Base-by-base conservation (phyloP, 1,139 yeast species). In the Candida sp. region DNA sequence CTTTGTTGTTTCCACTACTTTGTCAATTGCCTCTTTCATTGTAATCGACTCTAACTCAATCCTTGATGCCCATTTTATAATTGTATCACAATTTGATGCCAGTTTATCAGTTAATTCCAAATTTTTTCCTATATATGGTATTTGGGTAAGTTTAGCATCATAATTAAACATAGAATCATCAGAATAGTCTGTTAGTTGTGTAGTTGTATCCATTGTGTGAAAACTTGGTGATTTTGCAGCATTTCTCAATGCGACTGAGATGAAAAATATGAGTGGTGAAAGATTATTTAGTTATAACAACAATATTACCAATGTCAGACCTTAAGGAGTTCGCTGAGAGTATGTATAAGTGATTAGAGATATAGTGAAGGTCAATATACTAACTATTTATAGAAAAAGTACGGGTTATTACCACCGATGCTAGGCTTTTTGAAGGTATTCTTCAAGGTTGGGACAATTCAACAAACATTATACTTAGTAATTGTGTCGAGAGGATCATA, bases 371-470 rank as follows among this genome's bases (percentile, higher is more conserved):
- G 8, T 1, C 21, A n/a, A 8, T 12, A 5, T 36, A 47, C 46
- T 48, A 44, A 48, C 49, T 7, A 9, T 33, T 41, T 6, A n/a
- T 50, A 75, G 82, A 77, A 50, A 70, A 71, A 51, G 91, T 90
- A 9, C 76, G 86, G 44, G 78, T 90, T 9, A 73, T 91, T 43
- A 85, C 96, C n/a, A 79, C 95, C 2, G 96, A 88, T 57, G 97
- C 95, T 19, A 70, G 90, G 44, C 68, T 81, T 47, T 79, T 83
- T 45, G 75, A 79, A 59, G 98, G 97, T 1, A 72, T 65, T 23
- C 75, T 91, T 35, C 84, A 83, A 58, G 96, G 97, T 21, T 90
- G 75, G 56, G 98, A 91, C 61, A 84, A 85, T 54, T 73, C 85
- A 41, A 85, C 95, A 23, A 91, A 91, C 57, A 57, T 91, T 21